phyloP scores from a whole-genome alignment of 2,329 filamentous ascomycete species.

The Fusarium paranaense region DNA sequence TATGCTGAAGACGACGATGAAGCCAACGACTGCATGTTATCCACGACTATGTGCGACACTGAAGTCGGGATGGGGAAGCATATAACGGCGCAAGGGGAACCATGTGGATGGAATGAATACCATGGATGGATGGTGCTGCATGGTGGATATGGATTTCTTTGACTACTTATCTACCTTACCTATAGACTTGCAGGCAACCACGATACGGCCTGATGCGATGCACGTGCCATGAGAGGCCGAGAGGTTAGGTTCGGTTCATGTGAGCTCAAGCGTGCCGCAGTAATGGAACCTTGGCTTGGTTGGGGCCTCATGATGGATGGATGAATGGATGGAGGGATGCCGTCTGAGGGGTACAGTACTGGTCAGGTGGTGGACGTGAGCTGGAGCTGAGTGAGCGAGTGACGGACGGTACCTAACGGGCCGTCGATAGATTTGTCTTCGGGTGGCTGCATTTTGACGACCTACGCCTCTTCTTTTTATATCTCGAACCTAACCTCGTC shows the following conservation, averaged over 20 bases:
- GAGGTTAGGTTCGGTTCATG: constrained; percentile 17
- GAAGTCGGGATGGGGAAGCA: constrained; percentile 33
- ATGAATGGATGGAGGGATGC: neutral
- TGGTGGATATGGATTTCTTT: constrained; percentile 25
- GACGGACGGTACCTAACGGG: constrained; percentile 2
- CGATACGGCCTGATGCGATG: constrained; percentile 3
- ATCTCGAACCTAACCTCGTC: neutral
- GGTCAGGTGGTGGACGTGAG: constrained; percentile 38
- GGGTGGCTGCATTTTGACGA: constrained; percentile 34
- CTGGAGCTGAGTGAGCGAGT: constrained; percentile 1
- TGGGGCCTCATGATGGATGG: constrained; percentile 17
- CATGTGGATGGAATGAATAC: constrained; percentile 34
- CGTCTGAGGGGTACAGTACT: neutral
- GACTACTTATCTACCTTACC: constrained; percentile 27
- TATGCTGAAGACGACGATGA: constrained; percentile 25
- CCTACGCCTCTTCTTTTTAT: constrained; percentile 9
- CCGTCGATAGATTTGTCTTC: constrained; percentile 16
- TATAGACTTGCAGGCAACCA: constrained; percentile 31
- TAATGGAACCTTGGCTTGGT: constrained; percentile 18
- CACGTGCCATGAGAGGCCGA: constrained; percentile 8
- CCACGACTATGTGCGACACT: constrained; percentile 17
- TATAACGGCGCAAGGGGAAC: constrained; percentile 42
- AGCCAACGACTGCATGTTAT: constrained; percentile 40
- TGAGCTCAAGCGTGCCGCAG: constrained; percentile 3
- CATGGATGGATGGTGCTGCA: constrained; percentile 33